These are phyloP conservation scores for Sporothrix luriei DNA, from an alignment of 2,329 filamentous ascomycete species.

Conservation along the genomic window DNA sequence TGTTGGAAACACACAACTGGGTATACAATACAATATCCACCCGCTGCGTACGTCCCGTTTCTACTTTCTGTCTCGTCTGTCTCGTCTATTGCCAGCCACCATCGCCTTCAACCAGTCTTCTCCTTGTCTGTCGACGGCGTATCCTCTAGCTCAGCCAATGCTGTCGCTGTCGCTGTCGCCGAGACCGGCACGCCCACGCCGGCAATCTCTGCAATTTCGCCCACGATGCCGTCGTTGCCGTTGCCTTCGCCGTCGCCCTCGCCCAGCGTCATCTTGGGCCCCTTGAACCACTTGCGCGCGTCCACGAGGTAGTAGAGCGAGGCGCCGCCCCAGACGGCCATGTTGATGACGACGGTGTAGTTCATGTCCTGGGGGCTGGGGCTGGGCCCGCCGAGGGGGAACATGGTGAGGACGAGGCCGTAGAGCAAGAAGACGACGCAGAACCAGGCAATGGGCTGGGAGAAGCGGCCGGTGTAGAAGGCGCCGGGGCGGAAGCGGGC, in stretches of 20 bases:
- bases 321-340: slow-evolving; percentile 59
- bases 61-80: background rate
- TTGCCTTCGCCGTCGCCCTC: slow-evolving; percentile 39
- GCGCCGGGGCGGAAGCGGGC: slow-evolving; percentile 60
- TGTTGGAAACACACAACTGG: background rate
- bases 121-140: slow-evolving; percentile 26
- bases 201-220: background rate
- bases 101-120: slow-evolving; percentile 21
- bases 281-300: slow-evolving; percentile 62
- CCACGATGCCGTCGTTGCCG: background rate
- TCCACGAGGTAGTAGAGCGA: slow-evolving; percentile 59
- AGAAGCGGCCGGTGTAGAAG: slow-evolving; percentile 60
- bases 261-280: slow-evolving; percentile 59
- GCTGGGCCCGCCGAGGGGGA: slow-evolving; percentile 58
- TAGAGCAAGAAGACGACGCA: slow-evolving; percentile 59
- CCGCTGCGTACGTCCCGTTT: too few relatives aligned
- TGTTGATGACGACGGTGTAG: slow-evolving; percentile 65
- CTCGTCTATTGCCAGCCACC: background rate
- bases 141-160: too few relatives aligned
- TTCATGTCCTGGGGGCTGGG: slow-evolving; percentile 59
- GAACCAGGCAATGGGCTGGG: slow-evolving; percentile 55
- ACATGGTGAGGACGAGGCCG: slow-evolving; percentile 61
- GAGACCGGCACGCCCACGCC: slow-evolving; percentile 10
- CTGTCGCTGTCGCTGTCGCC: background rate
- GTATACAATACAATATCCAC: background rate